These are phyloP conservation scores for Rhodotorula glutinis DNA, from an alignment of 1,284 basidiomycete genomes.

Conservation along the genomic window DNA sequence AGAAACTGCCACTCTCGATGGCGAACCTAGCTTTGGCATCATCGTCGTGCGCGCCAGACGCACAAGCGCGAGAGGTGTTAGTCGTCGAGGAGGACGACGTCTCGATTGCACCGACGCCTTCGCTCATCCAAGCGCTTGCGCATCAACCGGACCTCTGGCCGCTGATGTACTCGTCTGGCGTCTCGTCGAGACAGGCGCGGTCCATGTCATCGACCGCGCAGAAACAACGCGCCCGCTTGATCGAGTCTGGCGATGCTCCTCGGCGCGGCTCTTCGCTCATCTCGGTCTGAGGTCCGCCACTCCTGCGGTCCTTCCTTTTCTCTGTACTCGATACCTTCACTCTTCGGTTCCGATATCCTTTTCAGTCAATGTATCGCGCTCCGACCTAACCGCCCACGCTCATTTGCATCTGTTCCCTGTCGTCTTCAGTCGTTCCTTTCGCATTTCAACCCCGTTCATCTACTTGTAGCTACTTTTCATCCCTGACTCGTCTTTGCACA, in stretches of 20 bases:
- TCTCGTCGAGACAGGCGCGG: neutral
- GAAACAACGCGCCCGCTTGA: neutral
- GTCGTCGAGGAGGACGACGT: neutral
- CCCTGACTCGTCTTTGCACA: neutral
- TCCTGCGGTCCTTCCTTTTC: neutral
- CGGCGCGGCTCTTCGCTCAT: neutral
- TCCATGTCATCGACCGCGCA: neutral
- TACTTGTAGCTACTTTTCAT: neutral
- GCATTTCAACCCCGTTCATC: neutral
- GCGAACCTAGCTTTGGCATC: neutral
- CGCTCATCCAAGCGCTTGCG: constrained; percentile 12
- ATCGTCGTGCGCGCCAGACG: no score
- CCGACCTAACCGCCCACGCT: no score
- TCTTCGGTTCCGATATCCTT: neutral
- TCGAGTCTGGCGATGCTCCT: neutral
- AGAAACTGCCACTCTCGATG: neutral
- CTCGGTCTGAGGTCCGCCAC: neutral
- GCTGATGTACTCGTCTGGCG: constrained; percentile 4
- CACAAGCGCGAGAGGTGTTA: neutral
- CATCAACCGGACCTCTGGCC: constrained; percentile 23
- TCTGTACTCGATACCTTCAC: neutral
- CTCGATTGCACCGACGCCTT: constrained; percentile 8
- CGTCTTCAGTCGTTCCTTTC: neutral
- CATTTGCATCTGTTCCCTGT: no score
- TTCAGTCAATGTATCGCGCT: no score